A percentile compares a stretch with the other conserved stretches of the same genome.
These are phyloP conservation scores for Baorangia bicolor DNA, from an alignment of 768 basidiomycete species.

Conservation along the genomic window DNA sequence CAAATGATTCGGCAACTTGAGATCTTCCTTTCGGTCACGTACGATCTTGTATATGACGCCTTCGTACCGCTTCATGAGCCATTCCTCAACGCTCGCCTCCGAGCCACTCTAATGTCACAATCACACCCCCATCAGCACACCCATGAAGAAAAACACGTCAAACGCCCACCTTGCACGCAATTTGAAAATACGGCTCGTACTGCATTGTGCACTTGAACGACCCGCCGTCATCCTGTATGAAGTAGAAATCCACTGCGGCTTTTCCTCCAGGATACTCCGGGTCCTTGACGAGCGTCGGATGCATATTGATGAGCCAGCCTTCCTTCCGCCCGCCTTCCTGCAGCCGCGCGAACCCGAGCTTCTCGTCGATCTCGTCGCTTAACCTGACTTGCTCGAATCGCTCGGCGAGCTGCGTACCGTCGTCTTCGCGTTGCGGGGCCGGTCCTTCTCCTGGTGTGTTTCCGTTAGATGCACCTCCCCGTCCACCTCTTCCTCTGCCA, in stretches of 20 bases:
- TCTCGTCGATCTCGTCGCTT: conserved; percentile 89
- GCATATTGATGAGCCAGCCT: conserved; percentile 99
- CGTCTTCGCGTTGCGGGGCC: conserved; percentile 75
- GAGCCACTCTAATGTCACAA: conserved; percentile 59
- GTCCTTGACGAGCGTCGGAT: conserved; percentile 91
- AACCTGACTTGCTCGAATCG: conserved; percentile 77
- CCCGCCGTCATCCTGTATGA: conserved; percentile 94
- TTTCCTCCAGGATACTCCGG: conserved; percentile 80
- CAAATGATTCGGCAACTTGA: conserved; percentile 93
- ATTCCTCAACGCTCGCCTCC: conserved; percentile 92
- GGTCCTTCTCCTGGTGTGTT: conserved; percentile 43
- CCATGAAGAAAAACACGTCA: conserved; percentile 16
- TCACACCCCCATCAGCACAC: neutral
- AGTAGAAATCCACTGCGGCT: conserved; percentile 94
- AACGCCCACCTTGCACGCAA: conserved; percentile 78
- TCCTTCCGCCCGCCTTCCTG: conserved; percentile 76
- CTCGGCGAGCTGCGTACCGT: conserved; percentile 84
- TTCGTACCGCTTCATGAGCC: conserved; percentile 92
- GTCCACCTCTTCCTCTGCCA: conserved; percentile 42
- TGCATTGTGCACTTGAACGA: conserved; percentile 94
- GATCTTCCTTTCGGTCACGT: conserved; percentile 87
- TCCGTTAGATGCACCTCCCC: conserved; percentile 32
- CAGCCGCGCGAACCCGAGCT: conserved; percentile 80
- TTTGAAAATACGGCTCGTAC: conserved; percentile 94
- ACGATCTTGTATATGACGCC: conserved; percentile 77